Conservation (phyloP, 495 filamentous ascomycete species). For the Podospora bellae-mahoneyi region DNA sequence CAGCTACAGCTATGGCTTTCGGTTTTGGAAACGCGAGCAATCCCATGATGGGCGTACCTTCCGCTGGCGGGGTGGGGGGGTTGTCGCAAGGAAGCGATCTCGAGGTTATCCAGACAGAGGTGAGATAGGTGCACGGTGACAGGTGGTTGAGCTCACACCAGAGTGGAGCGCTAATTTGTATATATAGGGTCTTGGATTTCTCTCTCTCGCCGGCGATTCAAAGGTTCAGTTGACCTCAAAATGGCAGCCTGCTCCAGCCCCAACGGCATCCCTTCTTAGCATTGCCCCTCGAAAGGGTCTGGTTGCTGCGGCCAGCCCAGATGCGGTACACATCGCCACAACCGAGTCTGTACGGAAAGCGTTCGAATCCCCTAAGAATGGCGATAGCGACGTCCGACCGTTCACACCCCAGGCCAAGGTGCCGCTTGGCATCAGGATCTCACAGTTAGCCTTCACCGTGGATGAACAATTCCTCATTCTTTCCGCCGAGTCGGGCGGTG, state of each 20-base stretch:
- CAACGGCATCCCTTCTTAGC: constrained; percentile 80
- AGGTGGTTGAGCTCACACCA: background rate
- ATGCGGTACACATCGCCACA: constrained; percentile 68
- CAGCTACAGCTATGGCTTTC: constrained; percentile 61
- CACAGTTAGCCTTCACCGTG: constrained; percentile 84
- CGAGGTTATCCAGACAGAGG: constrained; percentile 55
- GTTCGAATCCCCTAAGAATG: constrained; percentile 57
- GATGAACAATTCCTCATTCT: constrained; percentile 81
- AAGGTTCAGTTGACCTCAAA: constrained; percentile 76
- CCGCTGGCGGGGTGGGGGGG: constrained; percentile 36
- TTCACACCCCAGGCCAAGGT: constrained; percentile 75
- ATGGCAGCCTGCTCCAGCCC: constrained; percentile 76
- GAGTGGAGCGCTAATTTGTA: background rate
- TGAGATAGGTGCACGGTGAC: constrained; percentile 1
- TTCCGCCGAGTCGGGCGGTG: constrained; percentile 76
- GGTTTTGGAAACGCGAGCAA: constrained; percentile 44
- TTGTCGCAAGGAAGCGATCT: constrained; percentile 55
- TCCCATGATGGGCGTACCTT: constrained; percentile 22
- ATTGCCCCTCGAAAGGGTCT: constrained; percentile 78
- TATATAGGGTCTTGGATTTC: constrained; percentile 73
- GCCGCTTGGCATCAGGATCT: constrained; percentile 68
- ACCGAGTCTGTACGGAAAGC: constrained; percentile 76
- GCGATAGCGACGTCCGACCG: constrained; percentile 60
- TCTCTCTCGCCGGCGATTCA: constrained; percentile 71
- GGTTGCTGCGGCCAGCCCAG: constrained; percentile 82